Evolutionary conservation across 371 early-diverging fungal genomes (phyloP).

Genomic region (Conidiobolus incongruus): DNA sequence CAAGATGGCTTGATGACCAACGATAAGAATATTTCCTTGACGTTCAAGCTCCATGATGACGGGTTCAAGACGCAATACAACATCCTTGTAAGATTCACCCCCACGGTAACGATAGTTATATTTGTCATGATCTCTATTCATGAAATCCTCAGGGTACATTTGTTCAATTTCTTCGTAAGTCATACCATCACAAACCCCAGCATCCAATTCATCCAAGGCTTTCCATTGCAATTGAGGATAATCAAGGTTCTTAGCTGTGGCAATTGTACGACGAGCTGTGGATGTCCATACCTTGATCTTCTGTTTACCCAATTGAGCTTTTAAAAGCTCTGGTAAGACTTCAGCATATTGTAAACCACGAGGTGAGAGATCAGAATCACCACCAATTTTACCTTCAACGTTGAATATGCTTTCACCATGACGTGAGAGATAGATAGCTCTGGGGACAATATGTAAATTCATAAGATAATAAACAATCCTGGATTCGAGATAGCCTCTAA

Average conservation of each 20-base stretch:
- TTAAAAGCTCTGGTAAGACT: conserved; percentile 57
- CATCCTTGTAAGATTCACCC: conserved; percentile 86
- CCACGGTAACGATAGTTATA: conserved; percentile 82
- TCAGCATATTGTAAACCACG: conserved; percentile 65
- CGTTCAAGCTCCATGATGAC: conserved; percentile 96
- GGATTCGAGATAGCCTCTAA: conserved; percentile 80
- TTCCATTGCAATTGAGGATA: conserved; percentile 88
- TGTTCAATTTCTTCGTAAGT: conserved; percentile 93
- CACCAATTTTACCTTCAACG: conserved; percentile 78
- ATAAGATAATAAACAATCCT: conserved; percentile 89
- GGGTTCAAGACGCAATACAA: conserved; percentile 70
- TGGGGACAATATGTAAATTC: conserved; percentile 87
- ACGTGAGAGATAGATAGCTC: conserved; percentile 72
- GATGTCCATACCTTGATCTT: conserved; percentile 82
- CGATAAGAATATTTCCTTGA: conserved; percentile 83
- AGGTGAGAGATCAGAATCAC: conserved; percentile 74
- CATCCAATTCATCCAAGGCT: conserved; percentile 89
- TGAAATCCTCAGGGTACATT: conserved; percentile 63
- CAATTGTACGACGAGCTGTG: conserved; percentile 72
- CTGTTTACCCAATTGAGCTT: conserved; percentile 34
- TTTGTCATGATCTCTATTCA: conserved; percentile 84
- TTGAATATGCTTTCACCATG: conserved; percentile 85
- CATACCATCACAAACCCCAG: conserved; percentile 93
- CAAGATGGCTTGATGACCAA: conserved; percentile 85
- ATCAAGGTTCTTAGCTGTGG: conserved; percentile 52